These are phyloP conservation scores for Truncatella angustata DNA, from an alignment of 2,329 filamentous ascomycete species.

Conservation along the genomic window DNA sequence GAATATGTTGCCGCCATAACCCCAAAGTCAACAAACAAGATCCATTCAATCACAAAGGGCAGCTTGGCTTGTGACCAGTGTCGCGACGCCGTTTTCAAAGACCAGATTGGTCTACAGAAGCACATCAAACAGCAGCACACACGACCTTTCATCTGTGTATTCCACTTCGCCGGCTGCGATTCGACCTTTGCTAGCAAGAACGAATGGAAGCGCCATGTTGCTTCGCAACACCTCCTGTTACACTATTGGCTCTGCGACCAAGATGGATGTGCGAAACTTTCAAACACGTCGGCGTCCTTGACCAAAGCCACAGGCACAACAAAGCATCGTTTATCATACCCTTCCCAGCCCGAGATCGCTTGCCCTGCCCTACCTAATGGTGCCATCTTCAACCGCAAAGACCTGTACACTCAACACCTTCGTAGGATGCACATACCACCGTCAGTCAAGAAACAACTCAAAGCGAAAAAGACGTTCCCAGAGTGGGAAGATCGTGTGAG, in stretches of 20 bases:
- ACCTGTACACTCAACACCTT: conserved; percentile 86
- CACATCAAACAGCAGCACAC: conserved; percentile 54
- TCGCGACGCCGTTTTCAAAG: conserved; percentile 39
- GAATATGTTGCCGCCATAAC: conserved; percentile 13
- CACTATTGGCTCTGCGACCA: conserved; percentile 75
- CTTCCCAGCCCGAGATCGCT: conserved; percentile 10
- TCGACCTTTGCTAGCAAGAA: conserved; percentile 80
- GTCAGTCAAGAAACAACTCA: conserved; percentile 35
- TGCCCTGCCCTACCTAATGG: conserved; percentile 46
- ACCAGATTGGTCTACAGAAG: conserved; percentile 41
- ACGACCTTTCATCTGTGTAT: conserved; percentile 72
- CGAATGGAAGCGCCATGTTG: conserved; percentile 91
- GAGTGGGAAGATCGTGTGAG: conserved; percentile 55
- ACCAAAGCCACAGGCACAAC: conserved; percentile 8
- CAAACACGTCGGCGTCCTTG: conserved; percentile 19
- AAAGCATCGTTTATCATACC: conserved; percentile 17
- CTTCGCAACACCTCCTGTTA: conserved; percentile 74
- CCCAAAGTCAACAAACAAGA: conserved; percentile 20
- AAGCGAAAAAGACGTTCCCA: conserved; percentile 31
- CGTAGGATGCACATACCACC: conserved; percentile 76
- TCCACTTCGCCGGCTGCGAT: conserved; percentile 72
- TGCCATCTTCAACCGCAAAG: conserved; percentile 80
- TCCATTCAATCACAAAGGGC: conserved; percentile 21
- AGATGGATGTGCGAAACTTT: conserved; percentile 47
- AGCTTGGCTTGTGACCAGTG: conserved; percentile 36